These are phyloP conservation scores for Camelina sativa DNA, from an alignment of 345 rosid genomes.

Conservation along the genomic window DNA sequence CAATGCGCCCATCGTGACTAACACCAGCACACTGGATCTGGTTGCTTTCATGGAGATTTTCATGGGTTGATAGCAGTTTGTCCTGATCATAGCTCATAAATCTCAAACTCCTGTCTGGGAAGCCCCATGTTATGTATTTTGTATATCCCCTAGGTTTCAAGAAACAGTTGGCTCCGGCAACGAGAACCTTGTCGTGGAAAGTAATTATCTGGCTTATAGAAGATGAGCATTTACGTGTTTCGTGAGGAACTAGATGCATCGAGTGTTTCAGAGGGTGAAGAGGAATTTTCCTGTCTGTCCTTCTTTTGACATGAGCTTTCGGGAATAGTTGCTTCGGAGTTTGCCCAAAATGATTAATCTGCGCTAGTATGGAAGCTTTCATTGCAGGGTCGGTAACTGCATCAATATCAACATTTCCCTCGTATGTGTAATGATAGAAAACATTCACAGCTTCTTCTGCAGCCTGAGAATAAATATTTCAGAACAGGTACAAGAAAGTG, in stretches of 20 bases:
- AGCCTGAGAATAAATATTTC: conserved; percentile 60
- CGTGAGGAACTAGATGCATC: conserved; percentile 81
- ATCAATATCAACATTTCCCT: conserved; percentile 99
- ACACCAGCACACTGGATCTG: conserved; percentile 88
- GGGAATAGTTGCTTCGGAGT: conserved; percentile 98
- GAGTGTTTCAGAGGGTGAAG: conserved; percentile 89
- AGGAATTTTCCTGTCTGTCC: conserved; percentile 72
- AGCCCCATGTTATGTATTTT: conserved; percentile 95
- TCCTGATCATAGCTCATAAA: conserved; percentile 98
- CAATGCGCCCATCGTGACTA: conserved; percentile 89
- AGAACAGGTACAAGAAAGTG: conserved; percentile 18
- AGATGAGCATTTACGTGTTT: conserved; percentile 74
- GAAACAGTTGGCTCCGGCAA: conserved; percentile 70
- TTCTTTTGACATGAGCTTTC: conserved; percentile 90
- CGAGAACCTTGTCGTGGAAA: conserved; percentile 81
- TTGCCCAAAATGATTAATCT: conserved; percentile 99
- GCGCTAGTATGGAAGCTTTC: conserved; percentile 99
- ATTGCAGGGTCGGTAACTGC: conserved; percentile 95
- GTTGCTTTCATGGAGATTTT: conserved; percentile 93
- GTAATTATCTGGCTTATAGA: conserved; percentile 80
- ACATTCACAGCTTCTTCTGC: conserved; percentile 99
- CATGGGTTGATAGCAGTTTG: conserved; percentile 88
- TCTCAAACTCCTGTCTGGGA: conserved; percentile 96
- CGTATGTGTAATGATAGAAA: conserved; percentile 99
- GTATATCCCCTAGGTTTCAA: conserved; percentile 89